Conservation (phyloP, 495 filamentous ascomycete species). For the Hypoxylon rickii region DNA sequence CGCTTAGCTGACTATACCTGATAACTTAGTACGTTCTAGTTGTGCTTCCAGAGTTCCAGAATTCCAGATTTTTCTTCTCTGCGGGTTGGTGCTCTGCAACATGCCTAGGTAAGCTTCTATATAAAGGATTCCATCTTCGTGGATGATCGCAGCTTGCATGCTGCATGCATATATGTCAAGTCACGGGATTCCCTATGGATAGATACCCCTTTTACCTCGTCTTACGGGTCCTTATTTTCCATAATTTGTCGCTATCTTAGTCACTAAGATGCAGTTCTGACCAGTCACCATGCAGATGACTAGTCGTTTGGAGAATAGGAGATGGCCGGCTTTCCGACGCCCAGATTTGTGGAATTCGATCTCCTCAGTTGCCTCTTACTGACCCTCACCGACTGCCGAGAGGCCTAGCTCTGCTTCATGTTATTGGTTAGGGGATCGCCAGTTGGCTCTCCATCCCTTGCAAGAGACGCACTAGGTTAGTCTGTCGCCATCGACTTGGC, state of each 20-base stretch:
- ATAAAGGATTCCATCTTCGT: conserved; percentile 16
- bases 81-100: conserved; percentile 16
- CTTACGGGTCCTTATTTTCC: background rate
- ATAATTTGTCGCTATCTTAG: background rate
- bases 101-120: conserved; percentile 24
- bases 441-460: conserved; percentile 31
- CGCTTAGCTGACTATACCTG: conserved; percentile 3
- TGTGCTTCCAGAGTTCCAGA: conserved; percentile 19
- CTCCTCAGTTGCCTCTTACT: conserved; percentile 11
- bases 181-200: conserved; percentile 29
- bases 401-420: conserved; percentile 20
- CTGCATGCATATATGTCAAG: conserved; percentile 29
- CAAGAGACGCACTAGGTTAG: conserved; percentile 29
- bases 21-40: background rate
- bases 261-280: conserved; percentile 14
- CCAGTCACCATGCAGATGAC: conserved; percentile 29
- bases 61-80: no score
- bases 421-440: conserved; percentile 30
- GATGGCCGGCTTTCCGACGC: conserved; percentile 15
- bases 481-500: conserved; percentile 32
- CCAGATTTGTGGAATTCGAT: conserved; percentile 31
- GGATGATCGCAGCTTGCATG: conserved; percentile 34
- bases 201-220: background rate
- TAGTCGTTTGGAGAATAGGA: conserved; percentile 28
- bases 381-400: conserved; percentile 37